Evolutionary conservation across 345 rosid species (phyloP).

Genomic region (Firmiana major): DNA sequence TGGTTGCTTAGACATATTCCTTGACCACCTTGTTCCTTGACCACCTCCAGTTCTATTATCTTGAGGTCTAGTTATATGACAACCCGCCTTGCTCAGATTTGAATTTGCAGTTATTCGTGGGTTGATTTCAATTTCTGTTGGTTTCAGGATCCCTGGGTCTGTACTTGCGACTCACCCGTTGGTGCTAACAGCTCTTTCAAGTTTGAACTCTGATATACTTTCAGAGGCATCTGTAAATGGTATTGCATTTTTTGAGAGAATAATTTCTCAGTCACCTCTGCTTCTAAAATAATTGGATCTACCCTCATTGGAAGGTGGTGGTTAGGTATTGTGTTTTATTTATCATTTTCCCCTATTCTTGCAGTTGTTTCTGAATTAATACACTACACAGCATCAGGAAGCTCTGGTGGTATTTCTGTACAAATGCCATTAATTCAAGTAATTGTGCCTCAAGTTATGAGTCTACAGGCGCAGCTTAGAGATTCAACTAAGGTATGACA

Average conservation of each 20-base stretch:
- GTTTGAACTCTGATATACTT: slow-evolving; percentile 76
- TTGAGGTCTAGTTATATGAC: not conserved
- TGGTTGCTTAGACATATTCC: too few species aligned
- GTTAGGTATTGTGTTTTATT: not conserved
- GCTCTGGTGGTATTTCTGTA: slow-evolving; percentile 73
- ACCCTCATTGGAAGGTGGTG: not conserved
- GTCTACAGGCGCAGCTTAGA: slow-evolving; percentile 67
- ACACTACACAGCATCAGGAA: slow-evolving; percentile 72
- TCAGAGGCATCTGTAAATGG: slow-evolving; percentile 99
- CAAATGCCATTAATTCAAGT: slow-evolving; percentile 92
- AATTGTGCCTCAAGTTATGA: slow-evolving; percentile 89
- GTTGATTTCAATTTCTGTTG: slow-evolving; percentile 21
- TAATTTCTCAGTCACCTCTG: slow-evolving; percentile 3
- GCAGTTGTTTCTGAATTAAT: slow-evolving; percentile 94
- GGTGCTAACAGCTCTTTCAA: slow-evolving; percentile 85
- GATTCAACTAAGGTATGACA: slow-evolving; percentile 81
- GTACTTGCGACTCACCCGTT: slow-evolving; percentile 84
- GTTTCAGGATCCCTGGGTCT: slow-evolving; percentile 82
- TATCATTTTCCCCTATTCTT: slow-evolving; percentile 15
- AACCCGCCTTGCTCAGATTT: not conserved
- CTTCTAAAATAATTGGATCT: slow-evolving; percentile 1
- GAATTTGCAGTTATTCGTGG: slow-evolving; percentile 2
- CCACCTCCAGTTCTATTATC: not conserved
- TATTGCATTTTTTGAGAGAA: slow-evolving; percentile 33
- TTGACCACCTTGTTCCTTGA: too few species aligned